Base-by-base conservation (phyloP, 2,329 filamentous ascomycete species). In the Fusarium globosum region DNA sequence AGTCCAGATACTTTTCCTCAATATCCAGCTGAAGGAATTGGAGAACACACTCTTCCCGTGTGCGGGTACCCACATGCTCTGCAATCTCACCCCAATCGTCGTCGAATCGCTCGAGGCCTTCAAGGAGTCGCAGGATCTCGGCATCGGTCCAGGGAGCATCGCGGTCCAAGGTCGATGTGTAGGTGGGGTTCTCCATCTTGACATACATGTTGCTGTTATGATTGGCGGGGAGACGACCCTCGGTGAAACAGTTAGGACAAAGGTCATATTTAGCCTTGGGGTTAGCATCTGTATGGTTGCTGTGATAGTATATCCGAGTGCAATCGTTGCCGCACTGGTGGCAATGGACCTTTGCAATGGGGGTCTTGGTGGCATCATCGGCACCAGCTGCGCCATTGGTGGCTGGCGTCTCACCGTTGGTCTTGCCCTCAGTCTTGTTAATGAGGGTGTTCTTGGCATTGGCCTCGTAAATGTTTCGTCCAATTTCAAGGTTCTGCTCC, bases 11-110 rank as follows among this genome's bases (percentile, higher is more conserved):
- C 81, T 97, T 97, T 85, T 98, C 96, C 82, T 98, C 96, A 71
- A 99, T 99, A 76, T 98, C 96, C 41, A 99, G 87, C 80, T 98
- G 95, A 73, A 99, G 83, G 85, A 99, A 99, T 81, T 98, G 96
- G 77, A 98, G 88, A 21, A 98, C 96, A 81, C 96, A 99, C 84
- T 99, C 96, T 82, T 99, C 97, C 60, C 94, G 89, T 4, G 95
- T 97, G 68, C 96, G 92, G 6, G 94, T 97, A 55, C 93, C 93
- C 48, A 99, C 96, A 79, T 98, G 94, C 72, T 96, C 94, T 3
- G 97, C 92, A 74, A 99, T 95, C 78, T 94, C 91, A 65, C 93
- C 92, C 96, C 96, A 99, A 83, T 98, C 94, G 69, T 98, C 96
- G 74, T 98, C 96, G 77, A 96, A 97, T 77, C 93, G 90, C 83